Evolutionary conservation across 495 filamentous ascomycete genomes (phyloP), one percentile per base, ranked within the genome.

Genomic region (Cercophora sp.): DNA sequence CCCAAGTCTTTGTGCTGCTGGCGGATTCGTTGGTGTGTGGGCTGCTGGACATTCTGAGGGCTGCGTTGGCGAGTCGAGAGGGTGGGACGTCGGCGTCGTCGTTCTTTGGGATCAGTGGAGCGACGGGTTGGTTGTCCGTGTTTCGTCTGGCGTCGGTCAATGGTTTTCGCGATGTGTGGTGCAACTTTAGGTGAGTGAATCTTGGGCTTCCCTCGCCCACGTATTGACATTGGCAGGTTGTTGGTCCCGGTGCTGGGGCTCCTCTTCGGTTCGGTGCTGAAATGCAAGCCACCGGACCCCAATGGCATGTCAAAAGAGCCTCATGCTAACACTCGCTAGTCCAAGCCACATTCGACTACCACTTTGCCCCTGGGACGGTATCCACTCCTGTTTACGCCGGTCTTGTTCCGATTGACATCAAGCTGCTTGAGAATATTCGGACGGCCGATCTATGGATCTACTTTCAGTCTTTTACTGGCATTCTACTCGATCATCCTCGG

Each of bases 341-440:
- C 35, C 23, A 41, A 11, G 35, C 51, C 23, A 48, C 42, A 39
- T 54, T 54, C 24, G 51, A 47, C 31, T 54, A 54, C 34, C 18
- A 54, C 43, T 54, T 54, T 27, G 15, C n/a, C 8, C 24, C 51
- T 8, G 24, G 23, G 6, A 15, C 11, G n/a, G 15, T 47, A 6
- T 13, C 27, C 3, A 32, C 31, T 3, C 20, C 18, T 3, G 51
- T 54, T 8, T 54, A 47, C 35, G 42, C 51, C 2, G 51, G 51
- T n/a, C 24, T 54, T 9, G 41, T 48, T 4, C 42, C 51, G 1
- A 39, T 54, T 5, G 51, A 54, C 24, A 46, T 31, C 9, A 42
- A 44, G 6, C 24, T 54, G 8, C 42, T 48, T 9, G 5, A 27
- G 20, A 37, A 27, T 16, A 35, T 48, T 11, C 8, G 31, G n/a